phyloP scores from a whole-genome alignment of 2,329 filamentous ascomycete species.

The Alternaria panax region DNA sequence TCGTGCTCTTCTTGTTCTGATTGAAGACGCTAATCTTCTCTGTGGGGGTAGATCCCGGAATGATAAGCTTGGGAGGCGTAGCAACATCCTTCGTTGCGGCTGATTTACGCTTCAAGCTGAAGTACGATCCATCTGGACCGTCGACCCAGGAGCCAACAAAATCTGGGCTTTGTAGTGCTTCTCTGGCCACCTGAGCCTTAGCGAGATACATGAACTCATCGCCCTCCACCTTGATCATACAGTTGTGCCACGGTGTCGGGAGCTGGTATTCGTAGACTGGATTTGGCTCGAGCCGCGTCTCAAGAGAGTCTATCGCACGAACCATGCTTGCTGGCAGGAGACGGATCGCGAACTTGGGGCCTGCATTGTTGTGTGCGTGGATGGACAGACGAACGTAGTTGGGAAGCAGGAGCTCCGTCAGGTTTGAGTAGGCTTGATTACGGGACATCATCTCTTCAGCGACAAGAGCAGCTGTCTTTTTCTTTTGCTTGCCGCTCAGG shows the following conservation, averaged over 20 bases:
- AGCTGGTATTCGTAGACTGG: conserved; percentile 44
- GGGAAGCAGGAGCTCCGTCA: conserved; percentile 57
- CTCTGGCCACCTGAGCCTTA: conserved; percentile 35
- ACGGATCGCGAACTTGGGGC: conserved; percentile 55
- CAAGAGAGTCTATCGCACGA: conserved; percentile 44
- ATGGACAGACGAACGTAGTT: conserved; percentile 58
- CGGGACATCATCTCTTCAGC: conserved; percentile 51
- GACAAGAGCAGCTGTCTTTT: conserved; percentile 45
- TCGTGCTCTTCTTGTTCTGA: conserved; percentile 30
- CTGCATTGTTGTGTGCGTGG: conserved; percentile 55
- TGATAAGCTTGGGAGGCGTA: conserved; percentile 20
- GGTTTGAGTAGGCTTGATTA: conserved; percentile 59
- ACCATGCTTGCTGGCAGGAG: conserved; percentile 47
- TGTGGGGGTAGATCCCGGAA: conserved; percentile 17
- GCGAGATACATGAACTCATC: conserved; percentile 39
- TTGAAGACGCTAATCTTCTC: conserved; percentile 32
- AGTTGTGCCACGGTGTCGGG: conserved; percentile 57
- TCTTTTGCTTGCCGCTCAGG: conserved; percentile 36
- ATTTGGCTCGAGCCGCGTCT: conserved; percentile 35
- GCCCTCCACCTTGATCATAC: conserved; percentile 46
- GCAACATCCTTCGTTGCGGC: background rate
- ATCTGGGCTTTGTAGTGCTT: conserved; percentile 27
- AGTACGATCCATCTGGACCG: conserved; percentile 36
- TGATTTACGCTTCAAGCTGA: conserved; percentile 27
- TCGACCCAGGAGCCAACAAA: conserved; percentile 39